Base-by-base conservation (phyloP, 2,329 filamentous ascomycete species). In the Pyricularia sp. region DNA sequence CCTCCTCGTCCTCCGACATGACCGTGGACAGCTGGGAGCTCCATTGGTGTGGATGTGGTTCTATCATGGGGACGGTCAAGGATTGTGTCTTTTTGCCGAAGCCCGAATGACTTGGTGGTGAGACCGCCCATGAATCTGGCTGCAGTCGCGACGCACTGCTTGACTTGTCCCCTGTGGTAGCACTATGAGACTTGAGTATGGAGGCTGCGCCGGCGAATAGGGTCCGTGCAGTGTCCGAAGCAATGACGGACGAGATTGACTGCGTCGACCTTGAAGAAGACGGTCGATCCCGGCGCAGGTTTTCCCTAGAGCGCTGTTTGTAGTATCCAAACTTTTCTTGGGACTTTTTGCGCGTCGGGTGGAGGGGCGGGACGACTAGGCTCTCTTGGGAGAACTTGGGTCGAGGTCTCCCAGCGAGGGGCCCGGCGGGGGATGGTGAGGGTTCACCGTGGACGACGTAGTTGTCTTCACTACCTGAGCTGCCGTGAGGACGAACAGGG, bases 11-110 rank as follows among this genome's bases (percentile, higher is more conserved):
- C 71, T 86, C 85, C 40, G 85, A 87, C 73, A 82, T 77, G 67
- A 88, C 84, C 60, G 84, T 86, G 53, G 85, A 88, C 57, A 87
- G 77, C 73, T 86, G 84, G 60, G 82, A 82, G 73, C 84, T 86
- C 84, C 84, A 87, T 79, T 83, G 82, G 70, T 85, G 83, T 65
- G 80, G 78, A 66, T 78, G 73, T 61, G 78, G 72, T 68, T 81
- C 76, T 75, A 81, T 73, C 78, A 83, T 83, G 69, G 72, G 74
- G 70, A 72, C 70, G 65, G 71, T 71, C 67, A 65, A 72, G 67
- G 69, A 66, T 40, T 64, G 63, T 57, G 53, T 57, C 24, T 22
- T 28, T 57, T 24, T 57, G 53, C 53, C 53, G 61, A 44, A 49
- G 62, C 44, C 65, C 62, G 35, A 62, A 57, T 16, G 63, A 30